These are phyloP conservation scores for Kodamaea sagamina DNA, from an alignment of 805 yeast genomes.

Conservation along the genomic window DNA sequence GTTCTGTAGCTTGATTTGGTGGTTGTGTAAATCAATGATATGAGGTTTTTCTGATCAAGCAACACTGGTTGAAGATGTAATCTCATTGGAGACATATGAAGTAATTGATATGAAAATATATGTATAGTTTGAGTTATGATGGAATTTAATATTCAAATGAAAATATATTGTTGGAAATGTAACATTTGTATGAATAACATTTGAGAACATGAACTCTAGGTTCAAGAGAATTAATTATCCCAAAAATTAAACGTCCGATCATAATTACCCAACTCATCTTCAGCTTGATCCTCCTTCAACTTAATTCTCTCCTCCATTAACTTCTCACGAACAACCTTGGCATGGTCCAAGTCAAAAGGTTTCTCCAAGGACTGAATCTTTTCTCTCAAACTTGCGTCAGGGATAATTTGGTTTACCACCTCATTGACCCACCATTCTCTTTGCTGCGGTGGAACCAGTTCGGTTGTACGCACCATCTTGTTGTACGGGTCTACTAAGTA, in stretches of 20 bases:
- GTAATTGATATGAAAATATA: too few relatives aligned
- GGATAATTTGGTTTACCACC: slow-evolving; percentile 12
- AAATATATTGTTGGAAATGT: too few relatives aligned
- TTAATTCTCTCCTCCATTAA: slow-evolving; percentile 34
- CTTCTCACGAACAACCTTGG: slow-evolving; percentile 27
- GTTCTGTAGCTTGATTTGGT: too few relatives aligned
- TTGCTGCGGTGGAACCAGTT: slow-evolving; percentile 41
- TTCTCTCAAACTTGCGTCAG: slow-evolving; percentile 9
- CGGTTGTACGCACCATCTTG: slow-evolving; percentile 28
- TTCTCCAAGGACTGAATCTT: slow-evolving; percentile 1
- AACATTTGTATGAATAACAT: too few relatives aligned
- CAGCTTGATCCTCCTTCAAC: not conserved
- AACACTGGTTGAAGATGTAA: too few relatives aligned
- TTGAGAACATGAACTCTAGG: too few relatives aligned
- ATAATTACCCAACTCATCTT: slow-evolving; percentile 1
- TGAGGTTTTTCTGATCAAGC: too few relatives aligned
- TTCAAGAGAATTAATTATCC: too few relatives aligned
- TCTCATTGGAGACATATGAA: too few relatives aligned
- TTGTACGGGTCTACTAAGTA: slow-evolving; percentile 41
- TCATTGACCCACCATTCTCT: slow-evolving; percentile 31
- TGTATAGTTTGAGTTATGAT: too few relatives aligned
- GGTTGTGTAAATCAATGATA: too few relatives aligned
- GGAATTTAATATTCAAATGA: too few relatives aligned
- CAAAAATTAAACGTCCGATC: slow-evolving; percentile 8
- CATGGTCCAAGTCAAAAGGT: slow-evolving; percentile 24